Percentiles rank a stretch among this genome's conserved stretches.
These are phyloP conservation scores for Debaryomyces tyrocola DNA, from an alignment of 805 yeast species.

Conservation along the genomic window DNA sequence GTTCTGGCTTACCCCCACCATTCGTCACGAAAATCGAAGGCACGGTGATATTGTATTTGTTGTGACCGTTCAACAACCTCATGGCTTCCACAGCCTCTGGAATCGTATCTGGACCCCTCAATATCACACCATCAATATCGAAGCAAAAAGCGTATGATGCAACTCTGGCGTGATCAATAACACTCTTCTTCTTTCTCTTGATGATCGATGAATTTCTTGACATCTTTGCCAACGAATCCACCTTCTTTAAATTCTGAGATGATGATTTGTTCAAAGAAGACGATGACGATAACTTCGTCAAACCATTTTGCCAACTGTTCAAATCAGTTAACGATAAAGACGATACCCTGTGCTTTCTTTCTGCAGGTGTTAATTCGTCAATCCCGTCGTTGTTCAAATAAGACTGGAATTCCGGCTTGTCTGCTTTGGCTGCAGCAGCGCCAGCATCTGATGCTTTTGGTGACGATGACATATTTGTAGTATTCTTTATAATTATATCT, in stretches of 20 bases:
- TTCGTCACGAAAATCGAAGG: conserved; percentile 87
- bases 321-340: conserved; percentile 66
- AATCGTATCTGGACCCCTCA: conserved; percentile 80
- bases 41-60: conserved; percentile 71
- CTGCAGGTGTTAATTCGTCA: conserved; percentile 61
- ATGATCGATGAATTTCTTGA: conserved; percentile 47
- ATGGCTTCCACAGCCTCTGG: conserved; percentile 79
- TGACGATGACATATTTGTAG: conserved; percentile 4
- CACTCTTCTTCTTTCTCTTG: conserved; percentile 47
- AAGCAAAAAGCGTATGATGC: conserved; percentile 89
- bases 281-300: conserved; percentile 38
- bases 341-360: conserved; percentile 62
- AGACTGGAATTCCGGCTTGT: conserved; percentile 40
- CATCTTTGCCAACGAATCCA: conserved; percentile 45
- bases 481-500: background rate
- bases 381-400: conserved; percentile 74
- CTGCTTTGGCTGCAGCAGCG: conserved; percentile 13
- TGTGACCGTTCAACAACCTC: conserved; percentile 70
- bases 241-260: conserved; percentile 39
- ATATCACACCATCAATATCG: conserved; percentile 89
- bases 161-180: conserved; percentile 68
- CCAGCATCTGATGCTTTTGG: background rate
- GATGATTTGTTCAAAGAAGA: conserved; percentile 36
- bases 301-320: conserved; percentile 59
- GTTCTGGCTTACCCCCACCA: conserved; percentile 89